Base-by-base conservation (phyloP, 2,329 filamentous ascomycete species). In the Aspergillus sp. region DNA sequence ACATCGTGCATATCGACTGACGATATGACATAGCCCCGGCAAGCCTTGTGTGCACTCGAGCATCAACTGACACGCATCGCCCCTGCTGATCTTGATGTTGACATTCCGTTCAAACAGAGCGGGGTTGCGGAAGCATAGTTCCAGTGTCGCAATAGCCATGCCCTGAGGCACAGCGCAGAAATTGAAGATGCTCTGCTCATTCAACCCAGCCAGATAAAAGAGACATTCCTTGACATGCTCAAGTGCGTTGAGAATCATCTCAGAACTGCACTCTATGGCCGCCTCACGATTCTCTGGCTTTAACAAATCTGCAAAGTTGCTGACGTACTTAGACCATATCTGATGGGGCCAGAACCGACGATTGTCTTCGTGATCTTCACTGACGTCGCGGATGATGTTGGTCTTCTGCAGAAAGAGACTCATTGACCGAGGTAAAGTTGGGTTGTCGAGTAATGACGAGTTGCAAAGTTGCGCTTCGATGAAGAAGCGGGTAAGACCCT, bases 151-250 rank as follows among this genome's bases (percentile, higher is more conserved):
- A 75, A 99, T 97, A 57, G 94, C 95, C 95, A 99, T 99, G 65
- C 88, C 83, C 78, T 99, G 95, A 2, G 95, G 95, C 65, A 99
- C 99, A 59, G 94, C 94, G 51, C 92, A 92, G 77, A 99, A 99
- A 83, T 99, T 99, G 86, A 99, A 99, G 25, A 96, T 91, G 73
- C 92, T 96, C 81, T 99, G 95, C 73, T 99, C 95, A 66, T 89
- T 89, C 65, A 99, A 86, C 50, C 91, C 94, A 5, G 94, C 94
- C 81, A 99, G 92, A 80, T 98, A 99, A 82, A 93, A 97, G 15
- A 99, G 79, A 74, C 94, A 98, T 73, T 98, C 92, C 65, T 97
- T 92, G 4, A 86, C 90, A 68, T 96, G 90, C 72, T 88, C 87
- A 42, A 99, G 83, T 4, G 94, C 91, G 70, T 95, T 92, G 60